Percentiles rank a stretch among this genome's conserved stretches.
phyloP scores from a whole-genome alignment of 345 rosid species.

The Citrus reticulata region DNA sequence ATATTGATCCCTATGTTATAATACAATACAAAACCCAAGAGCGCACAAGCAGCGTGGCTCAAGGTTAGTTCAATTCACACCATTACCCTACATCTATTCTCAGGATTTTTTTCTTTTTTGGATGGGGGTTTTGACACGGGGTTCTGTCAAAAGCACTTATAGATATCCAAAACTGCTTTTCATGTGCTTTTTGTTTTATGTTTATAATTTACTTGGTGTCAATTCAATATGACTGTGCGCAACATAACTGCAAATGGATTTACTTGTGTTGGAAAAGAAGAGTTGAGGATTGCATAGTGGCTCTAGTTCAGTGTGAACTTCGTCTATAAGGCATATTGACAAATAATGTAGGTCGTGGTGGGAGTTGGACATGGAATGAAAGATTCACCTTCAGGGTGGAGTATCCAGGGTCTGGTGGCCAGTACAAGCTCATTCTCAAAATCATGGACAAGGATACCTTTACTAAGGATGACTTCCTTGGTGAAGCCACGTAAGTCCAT shows the following conservation, averaged over 20 bases:
- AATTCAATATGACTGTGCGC: too few species aligned
- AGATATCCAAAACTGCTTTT: too few species aligned
- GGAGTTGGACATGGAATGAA: constrained; percentile 71
- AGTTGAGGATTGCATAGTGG: neutral
- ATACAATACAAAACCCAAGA: constrained; percentile 69
- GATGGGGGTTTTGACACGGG: too few species aligned
- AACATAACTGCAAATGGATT: neutral
- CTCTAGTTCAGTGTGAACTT: neutral
- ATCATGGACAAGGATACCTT: constrained; percentile 90
- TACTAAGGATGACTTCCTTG: constrained; percentile 65
- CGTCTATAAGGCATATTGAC: neutral
- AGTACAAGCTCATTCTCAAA: constrained; percentile 57
- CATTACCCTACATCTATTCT: too few species aligned
- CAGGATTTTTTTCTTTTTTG: too few species aligned
- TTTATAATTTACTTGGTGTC: too few species aligned
- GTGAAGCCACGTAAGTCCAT: constrained; percentile 60
- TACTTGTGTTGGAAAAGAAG: neutral
- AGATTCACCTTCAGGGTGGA: constrained; percentile 63
- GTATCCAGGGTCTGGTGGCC: constrained; percentile 62
- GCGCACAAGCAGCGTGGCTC: constrained; percentile 60
- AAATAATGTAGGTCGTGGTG: constrained; percentile 37
- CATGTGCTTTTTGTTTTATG: too few species aligned
- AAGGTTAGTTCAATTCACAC: constrained; percentile 36
- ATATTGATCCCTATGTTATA: constrained; percentile 71
- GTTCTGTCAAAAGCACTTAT: neutral